Base-by-base conservation (phyloP, 768 basidiomycete genomes). In the Vararia minispora region DNA sequence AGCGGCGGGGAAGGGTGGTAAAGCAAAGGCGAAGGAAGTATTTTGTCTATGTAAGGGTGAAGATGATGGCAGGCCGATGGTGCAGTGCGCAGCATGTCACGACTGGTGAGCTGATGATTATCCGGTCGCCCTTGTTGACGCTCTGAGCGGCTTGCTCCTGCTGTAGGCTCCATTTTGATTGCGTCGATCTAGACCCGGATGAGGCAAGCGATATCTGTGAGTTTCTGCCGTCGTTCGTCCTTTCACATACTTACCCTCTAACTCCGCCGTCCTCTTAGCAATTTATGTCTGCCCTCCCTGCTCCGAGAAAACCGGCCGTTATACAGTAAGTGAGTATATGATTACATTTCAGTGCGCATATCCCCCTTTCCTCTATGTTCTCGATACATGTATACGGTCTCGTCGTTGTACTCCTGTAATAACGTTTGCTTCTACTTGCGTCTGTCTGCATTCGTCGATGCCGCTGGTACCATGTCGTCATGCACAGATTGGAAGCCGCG, bases 21-120 rank as follows among this genome's bases (percentile, higher is more conserved):
- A 46, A 37, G 42, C 39, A 34, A 32, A 40, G 34, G 31, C 41
- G 24, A 43, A 48, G 48, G 29, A 44, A 58, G 2, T 62, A 68
- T 51, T 38, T 43, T 87, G 85, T 61, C 58, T 68, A 3, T 88
- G 85, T 56, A 63, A 66, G 18, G 69, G 68, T 29, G 65, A 66
- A 17, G 79, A 87, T 55, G 79, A 84, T 58, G 84, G 79, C 14
- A 68, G 76, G 4, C 83, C 84, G 11, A 85, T 87, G 83, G 75
- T 88, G 25, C 61, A 61, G 26, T 88, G 85, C 50, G 66, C 70
- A 18, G 61, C 67, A 36, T 88, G 85, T 53, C 61, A 60, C 14
- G 74, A 75, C 41, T 88, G 86, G 85, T 79, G 46, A 47, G 71
- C 58, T 18, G n/a, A n/a, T n/a, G n/a, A n/a, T n/a, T n/a, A n/a